Evolutionary conservation across 2,329 filamentous ascomycete species (phyloP), one percentile per base, ranked within the genome.

Genomic region (Aspergillus sp.): DNA sequence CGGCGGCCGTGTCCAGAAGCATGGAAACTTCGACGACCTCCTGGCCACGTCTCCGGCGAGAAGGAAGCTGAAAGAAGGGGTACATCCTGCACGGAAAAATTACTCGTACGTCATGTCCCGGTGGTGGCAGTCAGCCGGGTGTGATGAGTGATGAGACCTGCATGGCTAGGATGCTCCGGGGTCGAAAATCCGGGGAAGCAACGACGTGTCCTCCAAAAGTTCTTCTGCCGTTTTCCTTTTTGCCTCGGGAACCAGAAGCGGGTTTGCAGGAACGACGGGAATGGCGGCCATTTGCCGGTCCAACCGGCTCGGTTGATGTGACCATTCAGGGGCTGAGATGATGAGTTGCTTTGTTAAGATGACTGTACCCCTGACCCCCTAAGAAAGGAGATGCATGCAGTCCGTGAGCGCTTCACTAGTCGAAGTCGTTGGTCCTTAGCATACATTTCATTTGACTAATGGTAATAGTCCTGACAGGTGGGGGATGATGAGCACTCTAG

Each of bases 121-220:
- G n/a, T n/a, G 13, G n/a, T 17, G 47, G 15, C 47, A n/a, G 47
- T 50, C 52, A 42, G 52, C 21, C 38, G 38, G 38, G n/a, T 7
- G 30, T 54, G 52, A 25, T 44, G 52, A 17, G 19, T 44, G 52
- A 54, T 54, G 57, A 50, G 25, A 55, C 41, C 44, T 60, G 58
- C 58, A 60, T 39, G 47, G 17, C 19, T 41, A 44, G 41, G 19
- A 48, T 32, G 27, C 51, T 44, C 58, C 61, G 61, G 61, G 58
- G 52, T 36, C 51, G 51, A 61, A 49, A 63, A 63, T 63, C 61
- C 58, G 61, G 61, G 61, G 58, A 61, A 61, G 55, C 49, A 10
- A 53, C 50, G 50, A 53, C 50, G 50, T 53, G 50, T 32, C 36
- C 50, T 50, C 27, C 10, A 11, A 36, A 21, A 36, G 8, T 23